Conservation (phyloP, 129 eudicot species). For the Flaveria bidentis region DNA sequence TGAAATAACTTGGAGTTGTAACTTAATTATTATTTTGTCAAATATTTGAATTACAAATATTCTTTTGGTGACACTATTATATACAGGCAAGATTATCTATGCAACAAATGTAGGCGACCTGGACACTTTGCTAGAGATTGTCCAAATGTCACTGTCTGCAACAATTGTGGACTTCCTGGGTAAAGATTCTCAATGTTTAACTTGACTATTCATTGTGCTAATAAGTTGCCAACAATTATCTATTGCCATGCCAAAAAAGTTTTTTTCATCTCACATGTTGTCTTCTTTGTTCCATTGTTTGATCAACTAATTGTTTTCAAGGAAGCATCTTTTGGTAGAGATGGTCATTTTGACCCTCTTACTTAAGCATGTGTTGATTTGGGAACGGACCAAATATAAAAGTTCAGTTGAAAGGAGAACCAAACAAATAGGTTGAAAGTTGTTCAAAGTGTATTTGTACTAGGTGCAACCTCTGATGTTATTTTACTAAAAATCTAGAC, state of each 20-base stretch:
- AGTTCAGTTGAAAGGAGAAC: not conserved
- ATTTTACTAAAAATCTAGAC: not conserved
- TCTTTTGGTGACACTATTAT: conserved; percentile 9
- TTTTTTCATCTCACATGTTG: not conserved
- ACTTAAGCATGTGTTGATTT: too few relatives aligned
- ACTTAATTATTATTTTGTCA: conserved; percentile 18
- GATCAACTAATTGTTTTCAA: not conserved
- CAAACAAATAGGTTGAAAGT: not conserved
- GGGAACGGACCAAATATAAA: not conserved
- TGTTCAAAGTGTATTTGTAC: not conserved
- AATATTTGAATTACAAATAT: not conserved
- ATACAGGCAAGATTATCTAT: conserved; percentile 61
- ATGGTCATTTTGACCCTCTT: too few relatives aligned
- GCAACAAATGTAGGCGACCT: conserved; percentile 82
- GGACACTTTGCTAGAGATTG: conserved; percentile 88
- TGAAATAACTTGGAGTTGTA: not conserved
- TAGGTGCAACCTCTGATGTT: not conserved
- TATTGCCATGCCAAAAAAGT: not conserved
- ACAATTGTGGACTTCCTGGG: conserved; percentile 91
- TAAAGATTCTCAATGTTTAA: conserved; percentile 22
- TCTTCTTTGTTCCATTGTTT: not conserved
- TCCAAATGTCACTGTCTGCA: conserved; percentile 73
- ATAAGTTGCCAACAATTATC: not conserved
- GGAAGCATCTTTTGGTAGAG: not conserved
- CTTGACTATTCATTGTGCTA: not conserved